Conservation (phyloP, 345 rosid genomes). For the Populus deltoides region DNA sequence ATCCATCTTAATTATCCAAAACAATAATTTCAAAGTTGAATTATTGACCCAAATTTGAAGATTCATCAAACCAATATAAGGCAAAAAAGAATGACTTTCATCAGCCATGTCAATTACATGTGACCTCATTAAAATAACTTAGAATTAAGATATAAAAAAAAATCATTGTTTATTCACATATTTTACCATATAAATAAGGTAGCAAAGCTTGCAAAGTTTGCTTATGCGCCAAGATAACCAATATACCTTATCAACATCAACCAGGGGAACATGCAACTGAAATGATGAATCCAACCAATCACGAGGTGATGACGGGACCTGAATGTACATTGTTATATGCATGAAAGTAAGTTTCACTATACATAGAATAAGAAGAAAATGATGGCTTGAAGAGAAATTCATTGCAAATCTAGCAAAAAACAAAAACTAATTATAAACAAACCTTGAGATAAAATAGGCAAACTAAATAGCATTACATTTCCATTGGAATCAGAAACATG, state of each 20-base stretch:
- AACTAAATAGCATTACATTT: slow-evolving; percentile 50
- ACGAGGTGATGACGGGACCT: slow-evolving; percentile 51
- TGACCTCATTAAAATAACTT: neutral
- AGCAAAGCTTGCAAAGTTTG: neutral
- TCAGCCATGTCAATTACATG: neutral
- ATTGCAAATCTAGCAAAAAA: neutral
- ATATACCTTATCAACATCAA: slow-evolving; percentile 90
- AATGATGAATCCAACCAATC: slow-evolving; percentile 71
- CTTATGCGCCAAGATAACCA: neutral
- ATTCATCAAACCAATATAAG: neutral
- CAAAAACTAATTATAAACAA: neutral
- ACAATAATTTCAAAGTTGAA: no score
- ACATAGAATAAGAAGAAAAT: neutral
- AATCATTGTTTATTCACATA: neutral
- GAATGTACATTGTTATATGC: slow-evolving; percentile 23
- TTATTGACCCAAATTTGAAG: neutral
- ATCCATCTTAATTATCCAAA: neutral
- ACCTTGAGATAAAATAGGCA: neutral
- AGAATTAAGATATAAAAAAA: neutral
- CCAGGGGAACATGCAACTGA: slow-evolving; percentile 84
- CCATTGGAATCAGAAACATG: slow-evolving; percentile 42
- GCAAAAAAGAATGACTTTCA: neutral
- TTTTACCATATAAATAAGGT: neutral
- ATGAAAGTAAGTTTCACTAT: slow-evolving; percentile 1
- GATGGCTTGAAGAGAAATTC: neutral